Evolutionary conservation across 106 monocot species (phyloP).

Genomic region (Acorus gramineus): DNA sequence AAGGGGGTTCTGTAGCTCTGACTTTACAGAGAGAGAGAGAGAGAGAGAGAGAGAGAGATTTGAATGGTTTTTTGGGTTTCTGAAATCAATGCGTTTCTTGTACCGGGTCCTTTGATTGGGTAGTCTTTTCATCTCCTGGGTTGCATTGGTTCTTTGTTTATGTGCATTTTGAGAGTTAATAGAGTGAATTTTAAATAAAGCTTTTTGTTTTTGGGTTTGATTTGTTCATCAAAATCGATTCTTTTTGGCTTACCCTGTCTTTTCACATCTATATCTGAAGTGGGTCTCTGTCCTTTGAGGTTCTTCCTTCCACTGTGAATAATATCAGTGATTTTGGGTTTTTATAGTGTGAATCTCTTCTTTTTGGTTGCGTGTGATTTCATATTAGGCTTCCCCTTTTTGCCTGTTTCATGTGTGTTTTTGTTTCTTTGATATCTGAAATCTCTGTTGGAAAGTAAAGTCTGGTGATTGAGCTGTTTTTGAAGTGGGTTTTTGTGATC

Average conservation of each 20-base stretch:
- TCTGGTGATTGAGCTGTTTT: too few species aligned
- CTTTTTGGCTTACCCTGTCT: constrained; percentile 1
- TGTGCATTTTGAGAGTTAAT: too few species aligned
- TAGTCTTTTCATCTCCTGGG: constrained; percentile 11
- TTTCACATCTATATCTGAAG: neutral
- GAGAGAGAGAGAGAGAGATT: constrained; percentile 3
- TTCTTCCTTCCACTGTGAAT: neutral
- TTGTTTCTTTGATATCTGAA: too few species aligned
- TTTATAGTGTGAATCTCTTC: neutral
- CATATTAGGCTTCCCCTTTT: neutral
- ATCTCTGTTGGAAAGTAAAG: too few species aligned
- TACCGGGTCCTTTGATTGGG: constrained; percentile 24
- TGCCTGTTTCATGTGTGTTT: too few species aligned
- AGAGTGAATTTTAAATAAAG: too few species aligned
- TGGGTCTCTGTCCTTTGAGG: constrained; percentile 7
- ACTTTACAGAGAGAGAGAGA: constrained; percentile 1
- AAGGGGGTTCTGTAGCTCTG: neutral
- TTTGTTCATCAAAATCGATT: too few species aligned
- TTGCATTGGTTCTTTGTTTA: constrained; percentile 7
- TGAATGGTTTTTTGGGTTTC: constrained; percentile 8
- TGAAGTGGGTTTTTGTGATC: too few species aligned
- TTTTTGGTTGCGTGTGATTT: neutral
- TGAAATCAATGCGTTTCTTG: constrained; percentile 26
- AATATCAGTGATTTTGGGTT: neutral
- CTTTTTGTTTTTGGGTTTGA: too few species aligned